Conservation (phyloP, 1,139 yeast species). For the Tardiomyces depauwii region DNA sequence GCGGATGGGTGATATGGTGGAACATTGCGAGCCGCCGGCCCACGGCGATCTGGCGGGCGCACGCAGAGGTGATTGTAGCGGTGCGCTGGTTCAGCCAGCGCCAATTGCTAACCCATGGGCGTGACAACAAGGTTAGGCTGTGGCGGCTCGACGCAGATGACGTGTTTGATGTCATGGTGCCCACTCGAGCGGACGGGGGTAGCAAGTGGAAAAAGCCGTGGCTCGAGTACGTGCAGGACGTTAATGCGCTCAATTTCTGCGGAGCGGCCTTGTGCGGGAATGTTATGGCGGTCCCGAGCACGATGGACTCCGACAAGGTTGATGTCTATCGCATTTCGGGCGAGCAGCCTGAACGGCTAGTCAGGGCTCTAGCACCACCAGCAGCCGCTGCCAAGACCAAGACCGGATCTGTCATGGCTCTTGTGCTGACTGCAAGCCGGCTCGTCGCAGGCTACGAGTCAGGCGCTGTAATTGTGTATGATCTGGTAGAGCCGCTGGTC, state of each 20-base stretch:
- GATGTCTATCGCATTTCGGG: constrained; percentile 20
- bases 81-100: constrained; percentile 3
- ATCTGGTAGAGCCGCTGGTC: constrained; percentile 1
- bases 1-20: constrained; percentile 31
- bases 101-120: constrained; percentile 26
- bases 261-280: constrained; percentile 16
- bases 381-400: constrained; percentile 7
- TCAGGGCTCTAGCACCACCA: constrained; percentile 7
- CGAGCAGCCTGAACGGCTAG: constrained; percentile 13
- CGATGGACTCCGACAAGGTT: constrained; percentile 25
- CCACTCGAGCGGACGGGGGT: constrained; percentile 7
- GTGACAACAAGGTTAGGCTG: constrained; percentile 26
- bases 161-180: constrained; percentile 6
- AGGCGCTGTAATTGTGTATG: constrained; percentile 24
- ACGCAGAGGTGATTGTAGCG: constrained; percentile 16
- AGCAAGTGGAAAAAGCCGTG: constrained; percentile 21
- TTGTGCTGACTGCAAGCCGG: constrained; percentile 11
- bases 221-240: constrained; percentile 26
- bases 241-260: constrained; percentile 31
- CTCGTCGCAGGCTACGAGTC: constrained; percentile 30
- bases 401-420: constrained; percentile 30
- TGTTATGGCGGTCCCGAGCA: constrained; percentile 27
- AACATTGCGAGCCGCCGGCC: constrained; percentile 26
- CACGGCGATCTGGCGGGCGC: constrained; percentile 25
- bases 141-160: constrained; percentile 12